Conservation (phyloP, 345 rosid genomes). For the Salix koriyanagi region DNA sequence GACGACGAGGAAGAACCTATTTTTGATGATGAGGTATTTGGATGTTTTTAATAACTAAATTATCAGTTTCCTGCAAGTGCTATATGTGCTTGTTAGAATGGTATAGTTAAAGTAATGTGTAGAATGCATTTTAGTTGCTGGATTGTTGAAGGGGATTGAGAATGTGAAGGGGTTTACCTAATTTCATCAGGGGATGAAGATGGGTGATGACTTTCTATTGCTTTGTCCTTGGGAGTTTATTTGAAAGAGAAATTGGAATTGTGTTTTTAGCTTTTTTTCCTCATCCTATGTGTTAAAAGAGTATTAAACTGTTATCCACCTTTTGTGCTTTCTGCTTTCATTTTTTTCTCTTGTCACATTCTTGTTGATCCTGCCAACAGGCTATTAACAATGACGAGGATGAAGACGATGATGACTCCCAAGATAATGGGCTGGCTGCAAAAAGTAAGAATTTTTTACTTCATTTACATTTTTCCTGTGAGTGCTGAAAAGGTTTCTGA, state of each 20-base stretch:
- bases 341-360: no score
- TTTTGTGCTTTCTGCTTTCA: not conserved
- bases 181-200: no score
- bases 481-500: no score
- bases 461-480: no score
- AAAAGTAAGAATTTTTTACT: constrained; percentile 46
- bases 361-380: not conserved
- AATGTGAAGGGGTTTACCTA: no score
- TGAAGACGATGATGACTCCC: constrained; percentile 27
- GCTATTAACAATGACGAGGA: constrained; percentile 19
- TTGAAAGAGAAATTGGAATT: no score
- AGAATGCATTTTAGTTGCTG: not conserved
- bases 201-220: no score
- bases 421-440: constrained; percentile 39
- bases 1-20: constrained; percentile 72
- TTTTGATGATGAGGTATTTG: constrained; percentile 37
- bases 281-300: not conserved
- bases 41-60: not conserved
- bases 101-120: not conserved
- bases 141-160: no score
- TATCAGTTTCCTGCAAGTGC: not conserved
- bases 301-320: not conserved
- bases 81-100: not conserved
- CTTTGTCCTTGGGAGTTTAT: no score
- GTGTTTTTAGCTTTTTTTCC: not conserved